Percentiles rank a stretch among this genome's conserved stretches.
phyloP scores from a whole-genome alignment of 83 land plant genomes.

The Diphasiastrum complanatum region DNA sequence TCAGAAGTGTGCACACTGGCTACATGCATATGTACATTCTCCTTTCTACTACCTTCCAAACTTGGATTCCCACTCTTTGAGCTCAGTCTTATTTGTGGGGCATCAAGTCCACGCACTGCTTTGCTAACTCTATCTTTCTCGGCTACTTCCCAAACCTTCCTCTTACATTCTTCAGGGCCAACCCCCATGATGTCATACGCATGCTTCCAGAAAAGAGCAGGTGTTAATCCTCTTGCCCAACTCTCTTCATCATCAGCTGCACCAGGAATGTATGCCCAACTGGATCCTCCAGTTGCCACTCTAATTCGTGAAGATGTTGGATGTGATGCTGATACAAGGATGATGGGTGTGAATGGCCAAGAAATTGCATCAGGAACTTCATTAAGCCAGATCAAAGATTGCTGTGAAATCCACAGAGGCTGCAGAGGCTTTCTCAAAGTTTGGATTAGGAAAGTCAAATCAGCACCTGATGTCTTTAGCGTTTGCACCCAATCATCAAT shows the following conservation, averaged over 20 bases:
- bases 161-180: constrained; percentile 17
- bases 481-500: constrained; percentile 69
- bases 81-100: constrained; percentile 57
- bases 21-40: neutral
- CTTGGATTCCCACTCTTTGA: constrained; percentile 16
- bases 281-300: constrained; percentile 55
- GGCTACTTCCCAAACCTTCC: constrained; percentile 34
- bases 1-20: neutral
- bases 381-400: constrained; percentile 83
- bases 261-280: constrained; percentile 95
- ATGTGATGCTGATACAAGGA: constrained; percentile 77
- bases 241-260: constrained; percentile 99
- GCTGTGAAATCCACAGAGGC: constrained; percentile 94
- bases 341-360: constrained; percentile 85
- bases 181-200: constrained; percentile 40
- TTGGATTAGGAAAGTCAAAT: constrained; percentile 49
- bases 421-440: constrained; percentile 66
- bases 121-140: constrained; percentile 66
- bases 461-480: constrained; percentile 64
- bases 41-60: neutral
- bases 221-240: constrained; percentile 88
- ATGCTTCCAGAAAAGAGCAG: constrained; percentile 81
- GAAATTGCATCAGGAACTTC: constrained; percentile 76
- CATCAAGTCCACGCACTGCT: constrained; percentile 59
- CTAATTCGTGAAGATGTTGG: constrained; percentile 32